Percentiles rank a stretch among this genome's conserved stretches.
Evolutionary conservation across 257 asterid species (phyloP).

Genomic region (Plantago elongata): DNA sequence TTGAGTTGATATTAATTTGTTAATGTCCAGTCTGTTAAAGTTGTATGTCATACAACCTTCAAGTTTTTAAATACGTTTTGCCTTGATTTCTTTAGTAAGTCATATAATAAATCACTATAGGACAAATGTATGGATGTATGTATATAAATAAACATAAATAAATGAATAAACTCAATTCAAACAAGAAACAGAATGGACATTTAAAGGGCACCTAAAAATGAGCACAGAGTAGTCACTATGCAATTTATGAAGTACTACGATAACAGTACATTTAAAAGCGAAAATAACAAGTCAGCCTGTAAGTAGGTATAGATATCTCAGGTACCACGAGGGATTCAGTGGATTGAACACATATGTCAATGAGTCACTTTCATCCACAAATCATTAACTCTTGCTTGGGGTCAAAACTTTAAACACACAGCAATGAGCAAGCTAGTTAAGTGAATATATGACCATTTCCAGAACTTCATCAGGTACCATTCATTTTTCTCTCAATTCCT

Average conservation of each 20-base stretch:
- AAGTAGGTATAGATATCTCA: conserved; percentile 6
- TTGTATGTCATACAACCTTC: too few species aligned
- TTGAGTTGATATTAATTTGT: too few species aligned
- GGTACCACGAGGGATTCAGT: conserved; percentile 3
- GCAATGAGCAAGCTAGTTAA: conserved; percentile 11
- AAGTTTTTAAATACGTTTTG: conserved; percentile 2
- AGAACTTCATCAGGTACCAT: background rate
- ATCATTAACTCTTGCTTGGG: background rate
- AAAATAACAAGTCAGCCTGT: conserved; percentile 10
- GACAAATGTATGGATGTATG: too few species aligned
- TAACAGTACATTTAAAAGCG: conserved; percentile 6
- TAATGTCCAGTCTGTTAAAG: too few species aligned
- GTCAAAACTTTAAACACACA: background rate
- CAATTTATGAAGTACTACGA: background rate
- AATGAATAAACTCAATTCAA: background rate
- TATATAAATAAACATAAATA: too few species aligned
- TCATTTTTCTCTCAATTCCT: conserved; percentile 3
- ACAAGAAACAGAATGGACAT: background rate
- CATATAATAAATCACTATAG: background rate
- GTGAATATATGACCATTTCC: conserved; percentile 9
- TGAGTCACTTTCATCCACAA: conserved; percentile 12
- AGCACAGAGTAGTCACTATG: conserved; percentile 10
- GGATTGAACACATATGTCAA: conserved; percentile 3
- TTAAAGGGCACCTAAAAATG: background rate
- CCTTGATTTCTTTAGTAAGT: background rate